These are phyloP conservation scores for Celoporthe dispersa DNA, from an alignment of 2,329 filamentous ascomycete genomes.

Conservation along the genomic window DNA sequence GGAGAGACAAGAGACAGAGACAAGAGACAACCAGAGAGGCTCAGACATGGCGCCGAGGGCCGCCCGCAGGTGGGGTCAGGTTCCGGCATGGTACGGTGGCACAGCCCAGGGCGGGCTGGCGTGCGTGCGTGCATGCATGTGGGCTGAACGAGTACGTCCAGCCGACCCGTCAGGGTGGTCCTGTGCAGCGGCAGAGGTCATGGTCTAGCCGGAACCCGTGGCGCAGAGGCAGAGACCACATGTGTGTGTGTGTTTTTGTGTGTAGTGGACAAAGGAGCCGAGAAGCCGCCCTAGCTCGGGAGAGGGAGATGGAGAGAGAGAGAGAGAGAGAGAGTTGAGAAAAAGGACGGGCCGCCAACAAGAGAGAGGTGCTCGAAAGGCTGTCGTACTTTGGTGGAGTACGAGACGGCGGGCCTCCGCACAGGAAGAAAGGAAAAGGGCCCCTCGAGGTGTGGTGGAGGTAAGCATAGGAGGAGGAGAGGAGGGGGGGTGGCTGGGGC, in stretches of 20 bases:
- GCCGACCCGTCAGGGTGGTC: not conserved
- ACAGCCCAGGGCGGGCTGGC: not conserved
- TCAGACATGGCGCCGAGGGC: not conserved
- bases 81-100: not conserved
- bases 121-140: not conserved
- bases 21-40: too few relatives aligned
- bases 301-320: not conserved
- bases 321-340: not conserved
- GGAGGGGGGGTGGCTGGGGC: too few relatives aligned
- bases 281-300: not conserved
- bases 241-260: not conserved
- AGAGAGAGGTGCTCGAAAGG: not conserved
- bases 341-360: not conserved
- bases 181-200: not conserved
- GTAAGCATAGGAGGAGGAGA: not conserved
- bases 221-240: not conserved
- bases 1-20: not conserved
- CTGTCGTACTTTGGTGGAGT: not conserved
- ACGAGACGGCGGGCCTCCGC: not conserved
- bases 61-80: not conserved
- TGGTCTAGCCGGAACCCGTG: not conserved
- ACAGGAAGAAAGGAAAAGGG: not conserved
- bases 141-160: not conserved
- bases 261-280: slow-evolving; percentile 1
- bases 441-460: not conserved